A percentile compares a stretch with the other conserved stretches of the same genome.
phyloP scores from a whole-genome alignment of 1,139 yeast species.

The Lodderomyces elongisporus region DNA sequence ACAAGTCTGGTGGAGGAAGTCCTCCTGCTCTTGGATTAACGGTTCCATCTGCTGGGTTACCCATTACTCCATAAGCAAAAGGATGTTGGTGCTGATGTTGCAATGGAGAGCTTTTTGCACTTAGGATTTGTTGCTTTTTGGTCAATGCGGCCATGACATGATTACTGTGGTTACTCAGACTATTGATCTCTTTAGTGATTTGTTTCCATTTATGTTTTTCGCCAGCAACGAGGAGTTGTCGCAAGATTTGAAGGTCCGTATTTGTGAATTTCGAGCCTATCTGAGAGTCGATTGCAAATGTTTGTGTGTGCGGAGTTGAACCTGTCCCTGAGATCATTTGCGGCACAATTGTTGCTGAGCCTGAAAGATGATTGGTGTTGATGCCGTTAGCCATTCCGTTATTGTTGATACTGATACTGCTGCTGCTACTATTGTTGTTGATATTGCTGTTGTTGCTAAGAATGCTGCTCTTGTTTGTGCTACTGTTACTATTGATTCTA shows the following conservation, averaged over 20 bases:
- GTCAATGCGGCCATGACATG: constrained; percentile 17
- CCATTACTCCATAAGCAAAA: no score
- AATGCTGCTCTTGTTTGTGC: constrained; percentile 1
- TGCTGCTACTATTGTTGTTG: constrained; percentile 3
- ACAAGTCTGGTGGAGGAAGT: neutral
- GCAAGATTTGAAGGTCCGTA: constrained; percentile 36
- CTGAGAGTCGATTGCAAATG: constrained; percentile 8
- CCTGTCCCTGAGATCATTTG: constrained; percentile 12
- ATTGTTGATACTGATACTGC: constrained; percentile 1
- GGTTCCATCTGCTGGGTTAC: constrained; percentile 4
- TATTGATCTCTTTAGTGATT: constrained; percentile 40
- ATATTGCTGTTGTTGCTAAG: constrained; percentile 1
- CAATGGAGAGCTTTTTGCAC: neutral
- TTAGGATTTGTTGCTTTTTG: constrained; percentile 1
- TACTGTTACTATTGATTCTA: neutral
- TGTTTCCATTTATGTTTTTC: constrained; percentile 47
- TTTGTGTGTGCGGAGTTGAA: constrained; percentile 12
- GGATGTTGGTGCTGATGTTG: constrained; percentile 6
- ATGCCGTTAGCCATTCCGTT: constrained; percentile 2
- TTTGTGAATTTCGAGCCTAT: constrained; percentile 25
- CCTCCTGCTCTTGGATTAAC: neutral
- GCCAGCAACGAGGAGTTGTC: constrained; percentile 36
- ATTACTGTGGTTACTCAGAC: constrained; percentile 12
- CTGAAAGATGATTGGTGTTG: constrained; percentile 1
- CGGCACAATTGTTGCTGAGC: constrained; percentile 4